These are phyloP conservation scores for Tulasnella sp. DNA, from an alignment of 768 basidiomycete genomes.

Conservation along the genomic window DNA sequence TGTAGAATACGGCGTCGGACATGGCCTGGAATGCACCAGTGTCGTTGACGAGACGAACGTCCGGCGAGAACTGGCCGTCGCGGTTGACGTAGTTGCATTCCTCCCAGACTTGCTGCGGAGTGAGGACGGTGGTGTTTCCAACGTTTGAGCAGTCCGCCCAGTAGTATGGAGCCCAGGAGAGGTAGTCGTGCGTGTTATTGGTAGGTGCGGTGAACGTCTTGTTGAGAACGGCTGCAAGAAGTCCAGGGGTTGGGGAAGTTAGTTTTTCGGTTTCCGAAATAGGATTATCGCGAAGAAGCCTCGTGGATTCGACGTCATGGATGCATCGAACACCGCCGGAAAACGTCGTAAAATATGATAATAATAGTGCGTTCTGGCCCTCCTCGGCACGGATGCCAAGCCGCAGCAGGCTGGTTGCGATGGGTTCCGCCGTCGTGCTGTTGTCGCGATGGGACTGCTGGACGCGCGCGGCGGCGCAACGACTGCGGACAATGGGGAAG, in stretches of 20 bases:
- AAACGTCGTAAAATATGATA: neutral
- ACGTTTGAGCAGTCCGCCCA: slow-evolving; percentile 58
- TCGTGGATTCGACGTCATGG: neutral
- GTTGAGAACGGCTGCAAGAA: slow-evolving; percentile 19
- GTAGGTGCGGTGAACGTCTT: slow-evolving; percentile 20
- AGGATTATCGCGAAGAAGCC: neutral
- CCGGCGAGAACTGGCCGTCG: slow-evolving; percentile 61
- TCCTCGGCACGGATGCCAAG: neutral
- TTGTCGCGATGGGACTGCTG: neutral
- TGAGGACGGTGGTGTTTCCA: slow-evolving; percentile 50
- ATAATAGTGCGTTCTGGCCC: neutral
- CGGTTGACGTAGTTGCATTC: slow-evolving; percentile 48
- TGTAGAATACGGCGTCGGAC: slow-evolving; percentile 55
- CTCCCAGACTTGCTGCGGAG: slow-evolving; percentile 49
- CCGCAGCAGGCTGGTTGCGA: neutral
- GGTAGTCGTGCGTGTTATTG: slow-evolving; percentile 24
- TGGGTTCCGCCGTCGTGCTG: neutral
- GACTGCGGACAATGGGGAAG: neutral
- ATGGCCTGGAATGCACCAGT: slow-evolving; percentile 48
- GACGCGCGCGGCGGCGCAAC: neutral
- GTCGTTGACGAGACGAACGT: slow-evolving; percentile 48
- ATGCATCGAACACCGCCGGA: neutral
- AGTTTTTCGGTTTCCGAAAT: neutral
- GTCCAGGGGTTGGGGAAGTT: neutral
- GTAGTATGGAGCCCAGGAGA: slow-evolving; percentile 25